Evolutionary conservation across 176 grass and related monocot genomes (phyloP), one percentile per base, ranked within the genome.

Genomic region (Triticum dicoccoides): DNA sequence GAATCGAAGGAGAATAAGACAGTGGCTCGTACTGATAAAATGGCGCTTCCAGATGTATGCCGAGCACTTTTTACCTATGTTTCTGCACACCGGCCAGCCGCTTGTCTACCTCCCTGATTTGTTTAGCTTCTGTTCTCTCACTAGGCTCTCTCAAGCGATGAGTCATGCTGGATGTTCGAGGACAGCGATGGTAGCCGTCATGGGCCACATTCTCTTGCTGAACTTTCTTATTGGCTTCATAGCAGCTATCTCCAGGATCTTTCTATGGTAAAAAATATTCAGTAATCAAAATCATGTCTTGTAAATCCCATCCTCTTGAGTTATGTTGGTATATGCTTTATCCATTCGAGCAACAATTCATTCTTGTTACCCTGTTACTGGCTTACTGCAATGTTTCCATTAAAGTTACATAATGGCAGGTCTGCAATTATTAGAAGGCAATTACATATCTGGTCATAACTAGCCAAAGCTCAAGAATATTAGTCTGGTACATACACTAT

Each of bases 101-200:
- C 30, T 54, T 72, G 32, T 83, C 33, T 75, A 18, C 59, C 64
- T 76, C 82, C 61, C 77, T 80, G 10, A 75, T 32, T 85, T 75
- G 4, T 37, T 72, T 78, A 52, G 17, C 84, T 86, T 80, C 20
- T 84, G 9, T 47, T 85, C 84, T 69, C 47, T 84, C 68, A 59
- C 77, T 76, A 98, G 90, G 45, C 77, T 86, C 82, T 94, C 29
- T 92, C 86, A 54, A 87, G 82, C 39, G 88, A 95, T 52, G 96
- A 98, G 34, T 68, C 88, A 58, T 98, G 96, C 71, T 98, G 96
- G 96, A 96, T 95, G 88, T 98, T 95, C 72, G 96, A 98, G 92
- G 96, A 98, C 84, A 65, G 82, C 20, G 90, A 90, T 66, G 96
- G 93, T 10, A 80, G 33, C 74, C 89, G 77, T 52, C 96, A 95